Conservation (phyloP, 805 yeast species). For the Candida koratica region DNA sequence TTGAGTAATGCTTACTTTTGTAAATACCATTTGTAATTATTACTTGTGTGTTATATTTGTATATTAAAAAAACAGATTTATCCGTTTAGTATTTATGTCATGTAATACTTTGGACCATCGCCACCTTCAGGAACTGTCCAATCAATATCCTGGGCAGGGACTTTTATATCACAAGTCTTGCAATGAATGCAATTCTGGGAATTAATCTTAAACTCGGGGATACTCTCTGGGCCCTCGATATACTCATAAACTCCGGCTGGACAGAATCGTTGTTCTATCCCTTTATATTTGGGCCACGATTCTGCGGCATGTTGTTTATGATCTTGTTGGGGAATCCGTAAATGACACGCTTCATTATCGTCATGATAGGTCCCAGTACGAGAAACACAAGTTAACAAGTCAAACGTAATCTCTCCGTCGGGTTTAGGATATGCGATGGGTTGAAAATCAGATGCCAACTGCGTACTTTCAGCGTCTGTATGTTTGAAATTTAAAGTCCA, state of each 20-base stretch:
- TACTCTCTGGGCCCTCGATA: conserved; percentile 49
- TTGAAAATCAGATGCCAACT: conserved; percentile 57
- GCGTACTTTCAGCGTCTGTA: conserved; percentile 72
- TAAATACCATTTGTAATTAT: conserved; percentile 5
- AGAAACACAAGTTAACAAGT: conserved; percentile 88
- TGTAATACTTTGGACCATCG: conserved; percentile 93
- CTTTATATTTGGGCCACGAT: conserved; percentile 74
- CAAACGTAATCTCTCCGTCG: conserved; percentile 89
- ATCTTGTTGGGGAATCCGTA: conserved; percentile 61
- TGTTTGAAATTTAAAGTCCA: conserved; percentile 75
- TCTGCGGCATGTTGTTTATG: conserved; percentile 59
- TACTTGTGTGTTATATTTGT: conserved; percentile 16
- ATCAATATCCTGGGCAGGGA: conserved; percentile 87
- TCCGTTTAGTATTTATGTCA: conserved; percentile 44
- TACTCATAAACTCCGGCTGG: conserved; percentile 99
- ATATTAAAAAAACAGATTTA: conserved; percentile 11
- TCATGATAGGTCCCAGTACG: conserved; percentile 96
- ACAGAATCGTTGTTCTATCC: conserved; percentile 88
- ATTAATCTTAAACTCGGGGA: conserved; percentile 77
- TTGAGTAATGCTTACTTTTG: conserved; percentile 8
- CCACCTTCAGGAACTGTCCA: conserved; percentile 99
- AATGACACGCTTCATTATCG: conserved; percentile 89
- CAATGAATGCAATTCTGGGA: conserved; percentile 98
- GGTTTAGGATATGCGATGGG: conserved; percentile 93
- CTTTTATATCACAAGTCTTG: conserved; percentile 97